phyloP scores from a whole-genome alignment of 2,329 filamentous ascomycete species.

The Trichoderma polysporum region DNA sequence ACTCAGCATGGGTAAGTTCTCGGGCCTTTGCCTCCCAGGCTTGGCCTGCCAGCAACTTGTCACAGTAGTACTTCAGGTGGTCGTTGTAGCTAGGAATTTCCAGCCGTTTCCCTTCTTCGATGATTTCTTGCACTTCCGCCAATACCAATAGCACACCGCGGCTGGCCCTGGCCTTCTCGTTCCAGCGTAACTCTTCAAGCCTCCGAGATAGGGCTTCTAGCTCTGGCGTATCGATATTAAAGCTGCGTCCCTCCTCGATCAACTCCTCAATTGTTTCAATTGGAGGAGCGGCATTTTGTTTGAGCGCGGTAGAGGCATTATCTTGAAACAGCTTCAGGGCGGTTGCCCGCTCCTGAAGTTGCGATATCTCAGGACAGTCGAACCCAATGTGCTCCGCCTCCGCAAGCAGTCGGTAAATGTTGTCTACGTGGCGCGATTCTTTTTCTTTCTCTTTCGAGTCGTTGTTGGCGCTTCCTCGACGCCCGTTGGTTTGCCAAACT shows the following conservation, averaged over 20 bases:
- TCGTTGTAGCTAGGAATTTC: conserved; percentile 79
- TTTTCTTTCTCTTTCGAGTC: conserved; percentile 67
- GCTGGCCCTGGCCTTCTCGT: conserved; percentile 68
- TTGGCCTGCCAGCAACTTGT: conserved; percentile 73
- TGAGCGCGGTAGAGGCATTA: conserved; percentile 68
- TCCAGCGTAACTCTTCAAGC: conserved; percentile 86
- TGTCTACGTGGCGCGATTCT: conserved; percentile 84
- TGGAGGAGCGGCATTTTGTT: conserved; percentile 62
- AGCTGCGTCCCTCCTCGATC: conserved; percentile 82
- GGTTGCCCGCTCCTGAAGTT: conserved; percentile 80
- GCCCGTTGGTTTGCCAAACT: conserved; percentile 71
- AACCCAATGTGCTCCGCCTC: conserved; percentile 87
- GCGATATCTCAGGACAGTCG: conserved; percentile 85
- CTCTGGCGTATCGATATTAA: conserved; percentile 89
- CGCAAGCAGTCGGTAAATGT: conserved; percentile 79
- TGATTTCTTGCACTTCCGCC: conserved; percentile 74
- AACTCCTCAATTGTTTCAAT: conserved; percentile 82
- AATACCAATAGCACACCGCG: conserved; percentile 68
- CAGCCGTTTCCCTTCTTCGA: conserved; percentile 73
- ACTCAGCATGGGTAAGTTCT: conserved; percentile 87
- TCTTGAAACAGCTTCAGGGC: conserved; percentile 83
- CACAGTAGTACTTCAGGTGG: conserved; percentile 71
- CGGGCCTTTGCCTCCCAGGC: conserved; percentile 91
- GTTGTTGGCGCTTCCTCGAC: conserved; percentile 54
- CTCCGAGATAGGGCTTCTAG: conserved; percentile 78